These are phyloP conservation scores for Cutaneotrichosporon cyanovorans DNA, from an alignment of 1,284 basidiomycete genomes.

Conservation along the genomic window DNA sequence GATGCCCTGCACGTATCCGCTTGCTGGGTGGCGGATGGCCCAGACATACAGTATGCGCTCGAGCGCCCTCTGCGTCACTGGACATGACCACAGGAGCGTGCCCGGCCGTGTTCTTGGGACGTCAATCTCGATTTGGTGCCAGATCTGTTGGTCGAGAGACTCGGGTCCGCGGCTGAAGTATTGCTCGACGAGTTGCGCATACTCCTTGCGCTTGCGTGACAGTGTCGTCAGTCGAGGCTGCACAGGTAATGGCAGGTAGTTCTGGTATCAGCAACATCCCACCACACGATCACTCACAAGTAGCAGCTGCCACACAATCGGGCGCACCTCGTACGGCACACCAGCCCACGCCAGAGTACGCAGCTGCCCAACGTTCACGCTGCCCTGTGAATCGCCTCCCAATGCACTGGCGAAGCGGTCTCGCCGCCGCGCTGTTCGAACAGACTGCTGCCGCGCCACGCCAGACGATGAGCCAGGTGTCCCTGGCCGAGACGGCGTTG, in stretches of 20 bases:
- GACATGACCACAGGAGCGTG: conserved; percentile 81
- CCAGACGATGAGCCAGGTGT: not conserved
- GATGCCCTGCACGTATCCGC: conserved; percentile 94
- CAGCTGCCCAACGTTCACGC: conserved; percentile 52
- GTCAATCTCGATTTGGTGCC: conserved; percentile 97
- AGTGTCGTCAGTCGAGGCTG: conserved; percentile 70
- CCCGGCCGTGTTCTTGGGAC: conserved; percentile 89
- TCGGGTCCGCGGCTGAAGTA: conserved; percentile 81
- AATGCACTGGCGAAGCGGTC: conserved; percentile 42
- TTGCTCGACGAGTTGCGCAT: conserved; percentile 76
- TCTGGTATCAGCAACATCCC: conserved; percentile 52
- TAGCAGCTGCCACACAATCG: conserved; percentile 89
- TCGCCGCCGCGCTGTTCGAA: conserved; percentile 40
- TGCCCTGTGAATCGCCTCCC: conserved; percentile 24
- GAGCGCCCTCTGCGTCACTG: conserved; percentile 76
- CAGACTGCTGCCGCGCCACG: conserved; percentile 59
- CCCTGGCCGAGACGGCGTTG: too few relatives aligned
- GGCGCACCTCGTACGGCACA: conserved; percentile 77
- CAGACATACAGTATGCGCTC: conserved; percentile 93
- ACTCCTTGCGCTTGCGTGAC: conserved; percentile 84
- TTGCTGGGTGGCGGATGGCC: conserved; percentile 94
- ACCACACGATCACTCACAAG: conserved; percentile 55
- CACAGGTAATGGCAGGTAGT: conserved; percentile 80
- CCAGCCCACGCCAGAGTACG: conserved; percentile 93
- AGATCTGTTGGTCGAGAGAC: conserved; percentile 80